Evolutionary conservation across 768 basidiomycete species (phyloP).

Genomic region (Rhodosporidiobolus odoratus): DNA sequence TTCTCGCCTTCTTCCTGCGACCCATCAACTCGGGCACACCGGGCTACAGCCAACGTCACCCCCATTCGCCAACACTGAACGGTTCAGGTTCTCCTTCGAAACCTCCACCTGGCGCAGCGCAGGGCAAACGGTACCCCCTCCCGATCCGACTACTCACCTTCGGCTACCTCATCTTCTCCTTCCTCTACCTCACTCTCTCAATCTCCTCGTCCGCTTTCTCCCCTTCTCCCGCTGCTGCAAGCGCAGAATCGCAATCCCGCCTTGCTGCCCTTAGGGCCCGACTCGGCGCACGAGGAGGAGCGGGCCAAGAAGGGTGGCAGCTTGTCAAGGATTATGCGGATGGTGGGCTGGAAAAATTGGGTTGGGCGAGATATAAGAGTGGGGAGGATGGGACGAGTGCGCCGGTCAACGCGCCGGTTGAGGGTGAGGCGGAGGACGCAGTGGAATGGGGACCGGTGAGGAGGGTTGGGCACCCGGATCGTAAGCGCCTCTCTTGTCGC

Average conservation of each 20-base stretch:
- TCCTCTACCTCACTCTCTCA: conserved; percentile 27
- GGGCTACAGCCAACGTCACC: not conserved
- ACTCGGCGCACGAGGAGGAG: not conserved
- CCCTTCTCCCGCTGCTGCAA: not conserved
- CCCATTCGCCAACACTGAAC: conserved; percentile 20
- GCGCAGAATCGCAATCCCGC: not conserved
- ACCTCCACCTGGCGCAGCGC: not conserved
- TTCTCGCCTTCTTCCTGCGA: conserved; percentile 28
- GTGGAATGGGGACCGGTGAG: conserved; percentile 26
- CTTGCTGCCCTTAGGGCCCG: not conserved
- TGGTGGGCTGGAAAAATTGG: conserved; percentile 18
- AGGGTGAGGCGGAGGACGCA: not conserved
- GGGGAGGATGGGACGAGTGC: not conserved
- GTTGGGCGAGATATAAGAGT: not conserved
- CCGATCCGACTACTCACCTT: conserved; percentile 29
- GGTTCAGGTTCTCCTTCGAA: conserved; percentile 15
- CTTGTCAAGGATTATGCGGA: conserved; percentile 26
- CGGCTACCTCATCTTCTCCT: conserved; percentile 38
- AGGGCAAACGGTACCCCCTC: conserved; percentile 25
- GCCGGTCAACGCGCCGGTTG: not conserved
- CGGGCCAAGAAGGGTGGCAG: conserved; percentile 26
- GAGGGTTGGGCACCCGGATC: conserved; percentile 21
- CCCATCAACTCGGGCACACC: not conserved
- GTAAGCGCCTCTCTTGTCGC: not conserved
- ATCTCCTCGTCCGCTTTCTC: not conserved